Conservation (phyloP, 129 eudicot species). For the Arctium minus region DNA sequence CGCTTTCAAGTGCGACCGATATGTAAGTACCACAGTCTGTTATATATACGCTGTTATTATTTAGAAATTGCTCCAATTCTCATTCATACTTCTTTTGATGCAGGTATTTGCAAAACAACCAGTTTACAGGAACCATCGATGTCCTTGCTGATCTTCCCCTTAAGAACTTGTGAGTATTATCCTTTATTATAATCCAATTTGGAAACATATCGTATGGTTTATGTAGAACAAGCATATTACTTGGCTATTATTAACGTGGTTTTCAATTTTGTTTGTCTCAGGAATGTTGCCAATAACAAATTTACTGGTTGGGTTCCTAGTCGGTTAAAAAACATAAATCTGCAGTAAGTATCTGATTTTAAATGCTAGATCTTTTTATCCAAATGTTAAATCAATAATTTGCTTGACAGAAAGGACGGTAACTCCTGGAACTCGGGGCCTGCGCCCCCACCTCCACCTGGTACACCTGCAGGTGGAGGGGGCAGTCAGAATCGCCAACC, state of each 20-base stretch:
- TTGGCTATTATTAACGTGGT: not conserved
- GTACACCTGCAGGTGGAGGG: conserved; percentile 61
- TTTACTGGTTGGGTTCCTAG: conserved; percentile 90
- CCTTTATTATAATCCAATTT: not conserved
- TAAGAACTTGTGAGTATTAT: conserved; percentile 61
- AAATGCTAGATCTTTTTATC: conserved; percentile 1
- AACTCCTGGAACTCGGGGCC: conserved; percentile 79
- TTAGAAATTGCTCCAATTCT: conserved; percentile 1
- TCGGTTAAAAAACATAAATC: conserved; percentile 68
- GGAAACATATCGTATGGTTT: not conserved
- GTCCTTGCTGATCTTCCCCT: conserved; percentile 94
- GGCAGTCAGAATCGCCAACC: conserved; percentile 42
- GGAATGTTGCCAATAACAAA: conserved; percentile 79
- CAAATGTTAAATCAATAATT: conserved; percentile 6
- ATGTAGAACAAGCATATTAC: not conserved
- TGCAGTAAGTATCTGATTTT: conserved; percentile 56
- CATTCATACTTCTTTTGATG: conserved; percentile 8
- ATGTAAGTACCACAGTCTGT: conserved; percentile 49
- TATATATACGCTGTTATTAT: not conserved
- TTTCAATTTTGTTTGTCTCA: conserved; percentile 16
- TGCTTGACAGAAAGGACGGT: conserved; percentile 60
- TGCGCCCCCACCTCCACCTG: conserved; percentile 99
- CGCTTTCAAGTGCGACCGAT: conserved; percentile 48
- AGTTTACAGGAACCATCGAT: conserved; percentile 83
- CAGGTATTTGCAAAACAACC: conserved; percentile 97